Conservation (phyloP, 768 basidiomycete genomes). For the Harrya chromipes region DNA sequence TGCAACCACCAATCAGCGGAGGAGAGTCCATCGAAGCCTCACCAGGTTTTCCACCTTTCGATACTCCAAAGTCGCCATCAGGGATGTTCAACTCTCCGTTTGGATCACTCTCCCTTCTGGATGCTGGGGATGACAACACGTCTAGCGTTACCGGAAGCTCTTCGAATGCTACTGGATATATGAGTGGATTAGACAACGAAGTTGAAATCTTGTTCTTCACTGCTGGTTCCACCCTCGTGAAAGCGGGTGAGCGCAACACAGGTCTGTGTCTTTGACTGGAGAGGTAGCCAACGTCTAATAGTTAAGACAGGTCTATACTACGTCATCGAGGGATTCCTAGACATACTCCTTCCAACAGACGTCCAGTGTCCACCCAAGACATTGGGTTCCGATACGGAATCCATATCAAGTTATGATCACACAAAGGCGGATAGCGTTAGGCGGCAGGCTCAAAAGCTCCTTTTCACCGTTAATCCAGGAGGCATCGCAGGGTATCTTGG, state of each 20-base stretch:
- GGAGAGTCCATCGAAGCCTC: slow-evolving; percentile 64
- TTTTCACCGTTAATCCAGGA: slow-evolving; percentile 96
- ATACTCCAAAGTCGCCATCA: slow-evolving; percentile 31
- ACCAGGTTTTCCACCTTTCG: slow-evolving; percentile 54
- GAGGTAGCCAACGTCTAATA: background rate
- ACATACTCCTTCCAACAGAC: slow-evolving; percentile 70
- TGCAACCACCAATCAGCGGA: slow-evolving; percentile 79
- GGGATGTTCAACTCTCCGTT: slow-evolving; percentile 62
- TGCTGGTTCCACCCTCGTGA: slow-evolving; percentile 80
- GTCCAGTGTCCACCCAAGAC: slow-evolving; percentile 11
- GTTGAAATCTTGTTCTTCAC: slow-evolving; percentile 94
- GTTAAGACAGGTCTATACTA: slow-evolving; percentile 70
- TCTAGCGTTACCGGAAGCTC: slow-evolving; percentile 66
- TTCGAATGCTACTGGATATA: slow-evolving; percentile 47
- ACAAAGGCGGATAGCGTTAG: slow-evolving; percentile 28
- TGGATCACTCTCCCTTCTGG: slow-evolving; percentile 69
- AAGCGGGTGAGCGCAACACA: slow-evolving; percentile 85
- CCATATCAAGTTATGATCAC: slow-evolving; percentile 34
- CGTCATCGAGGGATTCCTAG: slow-evolving; percentile 93
- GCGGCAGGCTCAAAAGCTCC: slow-evolving; percentile 52
- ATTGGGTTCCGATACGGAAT: slow-evolving; percentile 34
- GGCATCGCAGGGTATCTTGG: slow-evolving; percentile 97
- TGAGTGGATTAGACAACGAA: slow-evolving; percentile 90
- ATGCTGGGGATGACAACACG: slow-evolving; percentile 61
- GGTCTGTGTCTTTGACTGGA: slow-evolving; percentile 41